These are phyloP conservation scores for Rossbeevera mucosa DNA, from an alignment of 768 basidiomycete species.

Conservation along the genomic window DNA sequence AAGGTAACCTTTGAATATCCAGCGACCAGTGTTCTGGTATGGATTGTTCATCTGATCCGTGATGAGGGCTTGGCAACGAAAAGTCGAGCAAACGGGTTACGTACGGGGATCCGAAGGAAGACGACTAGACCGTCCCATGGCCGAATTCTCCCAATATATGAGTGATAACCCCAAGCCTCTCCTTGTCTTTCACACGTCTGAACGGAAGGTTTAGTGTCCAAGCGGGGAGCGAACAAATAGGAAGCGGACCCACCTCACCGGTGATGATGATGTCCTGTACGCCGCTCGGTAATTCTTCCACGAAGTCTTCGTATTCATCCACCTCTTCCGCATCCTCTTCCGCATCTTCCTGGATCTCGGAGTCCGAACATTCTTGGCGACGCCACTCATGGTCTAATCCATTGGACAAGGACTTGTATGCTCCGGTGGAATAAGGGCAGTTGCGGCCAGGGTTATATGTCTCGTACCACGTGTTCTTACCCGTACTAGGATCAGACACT, in stretches of 20 bases:
- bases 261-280: conserved; percentile 51
- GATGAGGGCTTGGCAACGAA: conserved; percentile 9
- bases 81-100: conserved; percentile 13
- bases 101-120: conserved; percentile 43
- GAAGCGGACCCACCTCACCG: conserved; percentile 39
- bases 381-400: conserved; percentile 21
- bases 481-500: conserved; percentile 39
- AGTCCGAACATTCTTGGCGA: conserved; percentile 18
- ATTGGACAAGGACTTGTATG: conserved; percentile 26
- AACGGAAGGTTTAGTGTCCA: conserved; percentile 1
- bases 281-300: conserved; percentile 36
- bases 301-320: conserved; percentile 38
- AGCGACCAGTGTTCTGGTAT: conserved; percentile 35
- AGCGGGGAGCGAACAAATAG: neutral
- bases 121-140: conserved; percentile 49
- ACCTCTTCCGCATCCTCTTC: conserved; percentile 31
- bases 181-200: conserved; percentile 43
- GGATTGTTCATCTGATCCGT: conserved; percentile 33
- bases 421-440: conserved; percentile 35
- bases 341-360: conserved; percentile 15
- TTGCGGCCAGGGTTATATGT: conserved; percentile 38
- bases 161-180: conserved; percentile 47
- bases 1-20: conserved; percentile 52
- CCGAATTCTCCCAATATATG: conserved; percentile 44
- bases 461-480: conserved; percentile 40